phyloP scores from a whole-genome alignment of 2,329 filamentous ascomycete species.

The Tolypocladium pustulatum region DNA sequence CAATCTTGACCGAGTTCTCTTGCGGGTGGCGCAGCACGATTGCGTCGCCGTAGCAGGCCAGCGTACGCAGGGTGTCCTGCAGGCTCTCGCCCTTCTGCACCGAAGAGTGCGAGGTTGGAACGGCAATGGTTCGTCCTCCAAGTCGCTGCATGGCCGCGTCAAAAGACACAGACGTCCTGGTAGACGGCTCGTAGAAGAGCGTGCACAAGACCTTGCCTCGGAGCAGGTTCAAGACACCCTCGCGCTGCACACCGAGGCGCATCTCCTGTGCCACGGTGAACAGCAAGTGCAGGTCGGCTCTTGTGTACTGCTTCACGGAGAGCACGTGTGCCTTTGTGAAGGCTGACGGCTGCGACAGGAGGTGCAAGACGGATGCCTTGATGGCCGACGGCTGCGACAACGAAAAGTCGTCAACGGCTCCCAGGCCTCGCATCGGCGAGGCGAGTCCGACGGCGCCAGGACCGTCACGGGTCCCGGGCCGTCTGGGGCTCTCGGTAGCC shows the following conservation, averaged over 20 bases:
- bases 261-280: slow-evolving; percentile 98
- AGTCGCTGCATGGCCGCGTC: slow-evolving; percentile 98
- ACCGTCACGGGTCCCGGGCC: slow-evolving; percentile 16
- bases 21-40: slow-evolving; percentile 92
- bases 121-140: slow-evolving; percentile 73
- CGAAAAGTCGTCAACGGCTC: slow-evolving; percentile 32
- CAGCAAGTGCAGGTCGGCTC: slow-evolving; percentile 79
- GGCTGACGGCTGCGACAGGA: slow-evolving; percentile 63
- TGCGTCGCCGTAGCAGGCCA: slow-evolving; percentile 89
- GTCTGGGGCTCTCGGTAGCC: slow-evolving; percentile 23
- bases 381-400: slow-evolving; percentile 39
- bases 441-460: slow-evolving; percentile 9
- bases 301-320: slow-evolving; percentile 82
- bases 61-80: slow-evolving; percentile 85
- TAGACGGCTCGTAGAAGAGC: slow-evolving; percentile 97
- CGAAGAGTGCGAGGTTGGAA: slow-evolving; percentile 76
- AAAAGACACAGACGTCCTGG: slow-evolving; percentile 88
- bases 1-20: slow-evolving; percentile 68
- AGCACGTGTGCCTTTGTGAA: slow-evolving; percentile 88
- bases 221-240: slow-evolving; percentile 79
- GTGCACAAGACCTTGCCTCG: slow-evolving; percentile 80
- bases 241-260: slow-evolving; percentile 85
- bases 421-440: slow-evolving; percentile 12
- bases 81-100: slow-evolving; percentile 91
- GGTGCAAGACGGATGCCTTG: slow-evolving; percentile 54